Evolutionary conservation across 495 filamentous ascomycete genomes (phyloP), one percentile per base, ranked within the genome.

Genomic region (Podospora fimiseda): DNA sequence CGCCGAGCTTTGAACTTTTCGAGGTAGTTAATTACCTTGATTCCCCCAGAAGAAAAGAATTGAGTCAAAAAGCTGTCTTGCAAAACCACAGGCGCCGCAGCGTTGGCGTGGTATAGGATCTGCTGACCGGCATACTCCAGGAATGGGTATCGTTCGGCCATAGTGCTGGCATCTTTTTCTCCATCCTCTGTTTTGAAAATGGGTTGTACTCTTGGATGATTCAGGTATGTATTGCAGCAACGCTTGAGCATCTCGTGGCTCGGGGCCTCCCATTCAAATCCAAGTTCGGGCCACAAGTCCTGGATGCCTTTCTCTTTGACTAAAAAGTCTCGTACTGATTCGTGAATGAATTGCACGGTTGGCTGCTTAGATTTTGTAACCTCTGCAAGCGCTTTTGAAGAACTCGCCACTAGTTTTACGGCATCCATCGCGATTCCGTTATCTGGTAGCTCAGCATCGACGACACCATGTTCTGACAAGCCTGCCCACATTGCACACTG

Each of bases 321-420:
- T 14, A 52, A 11, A 56, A 63, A 71, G 49, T 72, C 69, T 42
- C 60, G 44, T 4, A 72, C 66, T 2, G 70, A 71, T 46, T 71
- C 65, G 40, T 74, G 70, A 41, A 72, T 71, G 52, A 72, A 72
- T 38, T 71, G 68, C 14, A 70, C 67, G 1, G 47, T 65, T 9
- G 61, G 57, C 56, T 27, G 60, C 49, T 50, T 53, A 6, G 52
- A 51, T 44, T 59, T 58, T 1, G 63, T 63, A 20, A 63, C 38
- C 52, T 71, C 67, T 1, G 54, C 59, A 24, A 71, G 61, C 0
- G 67, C 69, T 30, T 70, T 70, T 2, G 67, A 71, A 13, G 54
- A 64, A 38, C 44, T 57, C 1, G 60, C 52, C 2, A 68, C 60
- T 22, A 60, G 64, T 39, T 40, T 55, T 36, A 59, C 41, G 27